Conservation (phyloP, 1,284 basidiomycete species). For the Tilletia indica region DNA sequence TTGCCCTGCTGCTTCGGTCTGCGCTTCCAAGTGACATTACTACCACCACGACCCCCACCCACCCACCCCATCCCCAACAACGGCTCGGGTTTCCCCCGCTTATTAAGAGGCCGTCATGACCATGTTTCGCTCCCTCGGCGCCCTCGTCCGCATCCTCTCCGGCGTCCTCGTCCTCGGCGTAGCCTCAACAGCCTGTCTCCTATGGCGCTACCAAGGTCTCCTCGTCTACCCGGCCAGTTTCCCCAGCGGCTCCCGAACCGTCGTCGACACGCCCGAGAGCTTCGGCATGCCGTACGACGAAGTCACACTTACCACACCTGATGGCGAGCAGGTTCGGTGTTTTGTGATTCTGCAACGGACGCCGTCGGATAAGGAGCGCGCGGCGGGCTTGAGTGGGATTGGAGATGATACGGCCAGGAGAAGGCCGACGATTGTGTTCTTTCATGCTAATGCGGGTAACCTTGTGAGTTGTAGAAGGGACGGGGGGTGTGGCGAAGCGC, state of each 20-base stretch:
- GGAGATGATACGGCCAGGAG: slow-evolving; percentile 29
- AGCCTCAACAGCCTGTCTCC: slow-evolving; percentile 45
- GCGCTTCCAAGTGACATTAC: no score
- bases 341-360: slow-evolving; percentile 47
- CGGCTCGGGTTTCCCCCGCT: background rate
- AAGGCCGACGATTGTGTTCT: slow-evolving; percentile 46
- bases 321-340: slow-evolving; percentile 39
- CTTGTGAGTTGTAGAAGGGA: slow-evolving; percentile 28
- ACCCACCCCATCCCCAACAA: background rate
- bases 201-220: slow-evolving; percentile 51
- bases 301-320: slow-evolving; percentile 45
- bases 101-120: slow-evolving; percentile 26
- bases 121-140: slow-evolving; percentile 31
- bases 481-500: no score
- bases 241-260: slow-evolving; percentile 45
- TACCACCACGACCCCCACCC: background rate
- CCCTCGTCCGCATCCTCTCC: slow-evolving; percentile 32
- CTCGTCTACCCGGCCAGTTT: slow-evolving; percentile 52
- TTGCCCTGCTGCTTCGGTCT: no score
- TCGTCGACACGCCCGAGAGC: slow-evolving; percentile 46
- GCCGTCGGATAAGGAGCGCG: slow-evolving; percentile 19
- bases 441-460: slow-evolving; percentile 55
- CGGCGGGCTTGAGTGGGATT: slow-evolving; percentile 19
- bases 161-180: slow-evolving; percentile 40
- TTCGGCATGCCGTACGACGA: slow-evolving; percentile 49